Conservation (phyloP, 2,329 filamentous ascomycete species). For the Thelonectria discophora region DNA sequence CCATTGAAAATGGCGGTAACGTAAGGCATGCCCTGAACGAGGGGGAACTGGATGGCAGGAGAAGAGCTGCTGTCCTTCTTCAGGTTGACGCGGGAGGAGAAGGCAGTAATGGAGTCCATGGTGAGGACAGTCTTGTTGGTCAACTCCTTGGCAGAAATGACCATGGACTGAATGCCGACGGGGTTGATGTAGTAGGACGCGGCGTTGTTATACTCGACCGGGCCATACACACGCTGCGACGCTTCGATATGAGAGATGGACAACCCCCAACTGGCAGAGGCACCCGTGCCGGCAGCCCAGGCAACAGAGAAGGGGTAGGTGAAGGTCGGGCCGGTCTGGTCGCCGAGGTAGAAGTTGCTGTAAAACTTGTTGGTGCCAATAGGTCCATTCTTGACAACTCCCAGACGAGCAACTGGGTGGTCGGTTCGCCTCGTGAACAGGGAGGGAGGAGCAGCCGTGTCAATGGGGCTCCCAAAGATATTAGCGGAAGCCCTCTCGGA, state of each 20-base stretch:
- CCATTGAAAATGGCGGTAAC: conserved; percentile 80
- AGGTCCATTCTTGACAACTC: conserved; percentile 58
- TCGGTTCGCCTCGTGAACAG: conserved; percentile 59
- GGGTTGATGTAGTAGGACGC: conserved; percentile 82
- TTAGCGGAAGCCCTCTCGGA: conserved; percentile 48
- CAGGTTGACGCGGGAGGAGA: conserved; percentile 74
- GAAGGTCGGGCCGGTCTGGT: conserved; percentile 74
- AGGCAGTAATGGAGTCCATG: conserved; percentile 63
- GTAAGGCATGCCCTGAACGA: conserved; percentile 91
- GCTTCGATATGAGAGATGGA: conserved; percentile 77
- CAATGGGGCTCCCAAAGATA: conserved; percentile 66
- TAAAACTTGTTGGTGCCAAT: conserved; percentile 84
- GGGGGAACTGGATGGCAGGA: conserved; percentile 76
- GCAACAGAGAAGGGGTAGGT: conserved; percentile 78
- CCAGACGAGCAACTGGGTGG: conserved; percentile 66
- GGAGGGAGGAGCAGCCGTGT: conserved; percentile 59
- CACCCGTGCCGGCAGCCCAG: conserved; percentile 72
- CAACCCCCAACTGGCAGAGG: conserved; percentile 77
- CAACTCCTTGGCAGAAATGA: conserved; percentile 82
- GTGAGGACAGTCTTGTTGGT: conserved; percentile 65
- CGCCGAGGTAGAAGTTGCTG: conserved; percentile 80
- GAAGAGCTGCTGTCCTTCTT: conserved; percentile 59
- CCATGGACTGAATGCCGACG: conserved; percentile 80
- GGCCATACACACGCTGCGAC: conserved; percentile 73
- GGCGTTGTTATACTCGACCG: conserved; percentile 63